Percentiles rank a stretch among this genome's conserved stretches.
Conservation (phyloP, 2,329 filamentous ascomycete species). For the Coleophoma cylindrospora region DNA sequence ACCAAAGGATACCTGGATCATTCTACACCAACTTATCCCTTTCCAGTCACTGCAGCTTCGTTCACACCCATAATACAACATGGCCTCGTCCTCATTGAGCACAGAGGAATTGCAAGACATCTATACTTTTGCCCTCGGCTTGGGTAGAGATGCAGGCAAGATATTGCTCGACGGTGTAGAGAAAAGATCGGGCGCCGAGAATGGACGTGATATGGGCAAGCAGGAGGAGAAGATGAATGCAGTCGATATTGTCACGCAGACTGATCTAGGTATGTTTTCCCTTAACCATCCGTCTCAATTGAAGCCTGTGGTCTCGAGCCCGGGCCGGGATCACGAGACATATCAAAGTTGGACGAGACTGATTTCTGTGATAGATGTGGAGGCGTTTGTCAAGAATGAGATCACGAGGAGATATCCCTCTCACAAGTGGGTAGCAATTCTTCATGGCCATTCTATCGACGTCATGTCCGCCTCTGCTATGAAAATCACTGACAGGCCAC, state of each 20-base stretch:
- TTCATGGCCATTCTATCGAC: background rate
- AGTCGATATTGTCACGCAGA: conserved; percentile 74
- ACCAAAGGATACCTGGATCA: background rate
- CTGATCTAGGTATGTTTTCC: conserved; percentile 56
- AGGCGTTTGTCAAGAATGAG: conserved; percentile 60
- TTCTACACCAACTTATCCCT: background rate
- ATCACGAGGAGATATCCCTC: conserved; percentile 57
- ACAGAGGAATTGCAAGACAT: conserved; percentile 53
- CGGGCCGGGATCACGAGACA: too few species aligned
- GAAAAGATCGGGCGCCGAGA: conserved; percentile 31
- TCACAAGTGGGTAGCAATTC: conserved; percentile 49
- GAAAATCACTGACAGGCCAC: background rate
- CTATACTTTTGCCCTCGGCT: conserved; percentile 64
- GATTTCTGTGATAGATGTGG: conserved; percentile 49
- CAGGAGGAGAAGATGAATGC: conserved; percentile 64
- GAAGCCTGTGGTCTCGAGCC: background rate
- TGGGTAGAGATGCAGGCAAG: conserved; percentile 65
- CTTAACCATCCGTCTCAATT: background rate
- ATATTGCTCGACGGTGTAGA: conserved; percentile 62
- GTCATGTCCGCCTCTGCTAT: background rate
- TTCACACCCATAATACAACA: background rate
- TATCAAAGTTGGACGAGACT: background rate
- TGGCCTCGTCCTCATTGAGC: conserved; percentile 7
- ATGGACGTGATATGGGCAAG: conserved; percentile 18
- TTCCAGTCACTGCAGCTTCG: background rate